Conservation (phyloP, 306 rosid genomes). For the Medicago truncatula region MtrunA17r5.0-ANR NC_053044.1:41484501-41485000, state of each 20-base stretch:
- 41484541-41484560: neutral
- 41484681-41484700: constrained; percentile 24
- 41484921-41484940: neutral
- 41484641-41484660: neutral
- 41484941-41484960: neutral
- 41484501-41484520: neutral
- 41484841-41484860: too few relatives aligned
- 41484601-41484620: neutral
- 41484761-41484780: too few relatives aligned
- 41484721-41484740: too few relatives aligned
- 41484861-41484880: neutral
- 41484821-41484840: neutral
- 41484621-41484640: constrained; percentile 14
- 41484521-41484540: neutral
- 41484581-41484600: constrained; percentile 2
- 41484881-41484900: constrained; percentile 2
- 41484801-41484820: neutral
- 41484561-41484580: neutral
- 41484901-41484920: neutral
- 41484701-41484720: neutral
- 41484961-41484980: neutral
- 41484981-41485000: neutral
- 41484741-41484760: neutral
- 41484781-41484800: neutral
- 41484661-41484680: constrained; percentile 32